Base-by-base conservation (phyloP, 805 yeast species). In the Starmera dryadoides region DNA sequence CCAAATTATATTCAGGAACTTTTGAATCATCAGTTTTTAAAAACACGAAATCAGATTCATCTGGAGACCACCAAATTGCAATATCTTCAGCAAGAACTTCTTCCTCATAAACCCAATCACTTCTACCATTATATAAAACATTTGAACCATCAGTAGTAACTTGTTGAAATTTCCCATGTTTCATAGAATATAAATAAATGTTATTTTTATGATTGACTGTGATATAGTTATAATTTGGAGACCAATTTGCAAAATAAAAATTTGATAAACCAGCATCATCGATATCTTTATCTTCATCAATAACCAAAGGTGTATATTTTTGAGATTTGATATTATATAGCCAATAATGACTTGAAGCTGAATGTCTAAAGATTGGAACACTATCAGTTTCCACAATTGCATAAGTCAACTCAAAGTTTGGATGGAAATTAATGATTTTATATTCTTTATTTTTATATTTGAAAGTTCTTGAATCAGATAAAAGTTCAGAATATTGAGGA, bases 51-150 rank as follows among this genome's bases (percentile, higher is more conserved):
- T 68, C 69, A 9, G 73, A 60, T n/a, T 91, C 89, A 35, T 69
- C 63, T 4, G 86, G 84, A 2, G 94, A 77, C 96, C 96, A 88
- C 95, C 95, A 87, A 36, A 86, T 45, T 1, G 89, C 86, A 14
- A 70, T 64, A 47, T 80, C 86, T 19, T 72, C 68, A 14, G 77
- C 77, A 35, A 85, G 69, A 1, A 87, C 94, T 58, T 87, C 96
- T 49, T 87, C 96, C 54, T 88, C 96, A 50, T 87, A 88, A 9
- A 86, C 94, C 96, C 96, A 87, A 56, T 87, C 96, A 0, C 95
- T 91, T 46, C 77, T 80, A 2, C 95, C 96, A 53, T 88, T 83
- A 55, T 85, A 81, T 6, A 84, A 62, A 41, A 70, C 69, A 1
- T 66, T 69, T 18, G 79, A 75, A 14, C 95, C 95, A 51, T 84